phyloP scores from a whole-genome alignment of 768 basidiomycete species.

The Termitomyces sp. region DNA sequence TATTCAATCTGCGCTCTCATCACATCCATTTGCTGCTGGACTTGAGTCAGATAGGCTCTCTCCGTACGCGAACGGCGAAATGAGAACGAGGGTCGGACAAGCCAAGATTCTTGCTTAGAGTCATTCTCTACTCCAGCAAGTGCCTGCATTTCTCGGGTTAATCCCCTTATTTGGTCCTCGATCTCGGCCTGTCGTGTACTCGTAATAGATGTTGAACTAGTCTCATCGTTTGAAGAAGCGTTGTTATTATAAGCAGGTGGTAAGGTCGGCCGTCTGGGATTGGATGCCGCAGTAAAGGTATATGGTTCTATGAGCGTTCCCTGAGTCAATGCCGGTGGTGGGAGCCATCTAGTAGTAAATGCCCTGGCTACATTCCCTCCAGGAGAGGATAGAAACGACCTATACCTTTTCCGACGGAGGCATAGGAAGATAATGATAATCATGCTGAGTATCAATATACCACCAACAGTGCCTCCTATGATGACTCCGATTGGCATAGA shows the following conservation, averaged over 20 bases:
- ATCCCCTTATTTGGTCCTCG: slow-evolving; percentile 3
- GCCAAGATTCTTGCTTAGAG: not conserved
- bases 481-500: slow-evolving; percentile 9
- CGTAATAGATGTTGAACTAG: not conserved
- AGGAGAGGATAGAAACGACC: not conserved
- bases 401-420: slow-evolving; percentile 2
- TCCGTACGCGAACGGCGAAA: slow-evolving; percentile 5
- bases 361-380: not conserved
- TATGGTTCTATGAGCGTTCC: not conserved
- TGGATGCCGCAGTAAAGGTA: not conserved
- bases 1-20: slow-evolving; percentile 15
- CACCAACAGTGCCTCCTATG: slow-evolving; percentile 14
- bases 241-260: not conserved
- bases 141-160: slow-evolving; percentile 7
- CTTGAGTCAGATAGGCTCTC: not conserved
- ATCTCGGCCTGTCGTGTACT: slow-evolving; percentile 11
- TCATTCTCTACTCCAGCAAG: not conserved
- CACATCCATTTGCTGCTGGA: slow-evolving; percentile 13
- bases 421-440: slow-evolving; percentile 5
- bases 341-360: not conserved
- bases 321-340: not conserved
- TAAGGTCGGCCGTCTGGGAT: not conserved
- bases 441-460: slow-evolving; percentile 5
- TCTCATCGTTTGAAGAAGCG: not conserved
- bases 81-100: not conserved